Evolutionary conservation across 140 eudicot species (phyloP).

Genomic region (Flaveria floridana): DNA sequence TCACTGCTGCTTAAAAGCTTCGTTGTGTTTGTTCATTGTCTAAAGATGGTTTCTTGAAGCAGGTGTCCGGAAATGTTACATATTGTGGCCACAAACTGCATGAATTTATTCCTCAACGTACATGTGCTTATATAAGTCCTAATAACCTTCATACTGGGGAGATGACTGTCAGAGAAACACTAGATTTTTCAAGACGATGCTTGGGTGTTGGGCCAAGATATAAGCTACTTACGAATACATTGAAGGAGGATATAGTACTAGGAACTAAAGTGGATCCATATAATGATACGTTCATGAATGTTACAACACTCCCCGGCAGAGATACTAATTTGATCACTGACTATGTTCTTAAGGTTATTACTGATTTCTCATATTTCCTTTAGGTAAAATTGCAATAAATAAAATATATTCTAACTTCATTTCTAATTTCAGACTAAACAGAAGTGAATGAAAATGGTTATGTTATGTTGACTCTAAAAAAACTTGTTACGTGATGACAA

Average conservation of each 20-base stretch:
- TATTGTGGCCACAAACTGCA: constrained; percentile 46
- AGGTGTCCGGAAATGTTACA: constrained; percentile 43
- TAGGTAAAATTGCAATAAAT: not conserved
- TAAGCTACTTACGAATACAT: constrained; percentile 30
- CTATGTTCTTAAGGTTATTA: constrained; percentile 44
- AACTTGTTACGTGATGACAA: not conserved
- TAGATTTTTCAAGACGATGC: constrained; percentile 42
- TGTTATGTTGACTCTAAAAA: not conserved
- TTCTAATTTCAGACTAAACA: not conserved
- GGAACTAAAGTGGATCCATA: constrained; percentile 36
- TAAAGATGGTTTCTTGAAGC: not conserved
- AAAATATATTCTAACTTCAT: not conserved
- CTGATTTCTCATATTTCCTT: not conserved
- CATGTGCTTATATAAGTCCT: constrained; percentile 41
- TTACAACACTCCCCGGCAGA: constrained; percentile 29
- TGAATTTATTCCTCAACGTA: constrained; percentile 45
- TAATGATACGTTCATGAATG: constrained; percentile 38
- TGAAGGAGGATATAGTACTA: constrained; percentile 35
- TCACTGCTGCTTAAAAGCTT: not conserved
- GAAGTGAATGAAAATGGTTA: not conserved
- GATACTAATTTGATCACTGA: constrained; percentile 33
- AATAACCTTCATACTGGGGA: constrained; percentile 43
- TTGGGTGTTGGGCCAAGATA: constrained; percentile 41
- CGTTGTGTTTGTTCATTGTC: constrained; percentile 1
- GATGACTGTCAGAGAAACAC: constrained; percentile 50